Percentiles rank a stretch among this genome's conserved stretches.
phyloP scores from a whole-genome alignment of 768 basidiomycete genomes.

The Lepiota subincarnata region DNA sequence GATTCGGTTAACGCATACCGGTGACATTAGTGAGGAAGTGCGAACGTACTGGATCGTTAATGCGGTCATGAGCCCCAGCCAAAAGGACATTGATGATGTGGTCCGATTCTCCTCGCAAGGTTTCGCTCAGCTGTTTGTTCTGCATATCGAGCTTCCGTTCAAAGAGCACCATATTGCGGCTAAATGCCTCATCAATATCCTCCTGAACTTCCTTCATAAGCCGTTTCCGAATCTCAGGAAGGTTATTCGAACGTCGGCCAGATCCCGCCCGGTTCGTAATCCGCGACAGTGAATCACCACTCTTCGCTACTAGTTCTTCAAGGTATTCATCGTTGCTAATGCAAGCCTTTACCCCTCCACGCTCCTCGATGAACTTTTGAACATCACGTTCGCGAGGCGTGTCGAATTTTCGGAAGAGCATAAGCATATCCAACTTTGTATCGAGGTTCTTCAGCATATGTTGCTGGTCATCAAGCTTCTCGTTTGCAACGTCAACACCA shows the following conservation, averaged over 20 bases:
- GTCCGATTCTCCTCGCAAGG: slow-evolving; percentile 28
- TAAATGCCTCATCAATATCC: slow-evolving; percentile 33
- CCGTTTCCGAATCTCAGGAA: slow-evolving; percentile 24
- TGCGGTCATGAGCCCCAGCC: slow-evolving; percentile 41
- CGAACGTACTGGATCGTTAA: slow-evolving; percentile 32
- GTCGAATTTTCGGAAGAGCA: slow-evolving; percentile 34
- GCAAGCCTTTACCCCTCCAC: slow-evolving; percentile 33
- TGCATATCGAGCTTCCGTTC: slow-evolving; percentile 44
- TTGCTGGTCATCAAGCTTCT: slow-evolving; percentile 22
- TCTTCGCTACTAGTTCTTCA: slow-evolving; percentile 26
- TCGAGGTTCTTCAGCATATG: slow-evolving; percentile 19
- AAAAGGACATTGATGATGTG: slow-evolving; percentile 35
- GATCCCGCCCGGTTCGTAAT: slow-evolving; percentile 21
- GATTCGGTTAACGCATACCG: neutral
- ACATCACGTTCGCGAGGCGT: slow-evolving; percentile 35
- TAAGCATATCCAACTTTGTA: slow-evolving; percentile 27
- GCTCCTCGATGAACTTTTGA: slow-evolving; percentile 31
- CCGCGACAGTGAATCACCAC: slow-evolving; percentile 25
- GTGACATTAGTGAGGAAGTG: neutral
- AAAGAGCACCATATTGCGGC: slow-evolving; percentile 36
- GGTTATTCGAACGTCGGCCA: slow-evolving; percentile 20
- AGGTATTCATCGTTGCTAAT: slow-evolving; percentile 30
- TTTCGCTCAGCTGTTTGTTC: slow-evolving; percentile 30
- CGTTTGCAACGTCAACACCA: slow-evolving; percentile 30
- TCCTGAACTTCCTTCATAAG: slow-evolving; percentile 30